Conservation (phyloP, 2,329 filamentous ascomycete genomes). For the Endocalyx cinctus region DNA sequence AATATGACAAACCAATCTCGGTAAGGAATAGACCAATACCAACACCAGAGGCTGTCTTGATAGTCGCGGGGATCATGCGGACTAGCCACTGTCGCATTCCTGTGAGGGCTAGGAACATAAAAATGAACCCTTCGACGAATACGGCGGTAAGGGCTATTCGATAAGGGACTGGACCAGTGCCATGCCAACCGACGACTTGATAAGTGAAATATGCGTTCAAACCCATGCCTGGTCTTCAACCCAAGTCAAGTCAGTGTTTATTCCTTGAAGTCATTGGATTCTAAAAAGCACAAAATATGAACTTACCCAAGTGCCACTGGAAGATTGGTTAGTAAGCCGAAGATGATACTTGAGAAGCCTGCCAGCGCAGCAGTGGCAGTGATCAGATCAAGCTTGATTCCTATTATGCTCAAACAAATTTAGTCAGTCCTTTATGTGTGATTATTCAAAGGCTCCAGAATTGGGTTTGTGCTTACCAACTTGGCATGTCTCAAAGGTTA, state of each 20-base stretch:
- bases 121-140: slow-evolving; percentile 61
- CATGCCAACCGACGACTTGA: slow-evolving; percentile 60
- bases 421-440: too few relatives aligned
- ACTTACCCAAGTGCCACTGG: slow-evolving; percentile 70
- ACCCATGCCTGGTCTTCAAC: slow-evolving; percentile 58
- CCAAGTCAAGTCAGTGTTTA: slow-evolving; percentile 3
- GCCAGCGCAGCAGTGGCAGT: slow-evolving; percentile 80
- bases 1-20: slow-evolving; percentile 67
- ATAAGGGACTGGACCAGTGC: slow-evolving; percentile 53
- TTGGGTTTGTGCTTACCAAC: slow-evolving; percentile 42
- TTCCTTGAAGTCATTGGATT: too few relatives aligned
- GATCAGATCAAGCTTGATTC: slow-evolving; percentile 70
- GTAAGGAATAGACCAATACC: slow-evolving; percentile 63
- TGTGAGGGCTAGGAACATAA: slow-evolving; percentile 59
- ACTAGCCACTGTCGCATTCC: slow-evolving; percentile 72
- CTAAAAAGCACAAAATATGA: too few relatives aligned
- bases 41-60: slow-evolving; percentile 62
- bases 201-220: slow-evolving; percentile 66
- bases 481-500: slow-evolving; percentile 41
- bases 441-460: too few relatives aligned
- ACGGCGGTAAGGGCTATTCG: slow-evolving; percentile 58
- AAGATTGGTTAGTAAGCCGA: slow-evolving; percentile 78
- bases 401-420: too few relatives aligned
- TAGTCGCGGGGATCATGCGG: slow-evolving; percentile 58
- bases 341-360: slow-evolving; percentile 68